phyloP scores from a whole-genome alignment of 192 early-diverging fungal species.

The Coemansia sp. region DNA sequence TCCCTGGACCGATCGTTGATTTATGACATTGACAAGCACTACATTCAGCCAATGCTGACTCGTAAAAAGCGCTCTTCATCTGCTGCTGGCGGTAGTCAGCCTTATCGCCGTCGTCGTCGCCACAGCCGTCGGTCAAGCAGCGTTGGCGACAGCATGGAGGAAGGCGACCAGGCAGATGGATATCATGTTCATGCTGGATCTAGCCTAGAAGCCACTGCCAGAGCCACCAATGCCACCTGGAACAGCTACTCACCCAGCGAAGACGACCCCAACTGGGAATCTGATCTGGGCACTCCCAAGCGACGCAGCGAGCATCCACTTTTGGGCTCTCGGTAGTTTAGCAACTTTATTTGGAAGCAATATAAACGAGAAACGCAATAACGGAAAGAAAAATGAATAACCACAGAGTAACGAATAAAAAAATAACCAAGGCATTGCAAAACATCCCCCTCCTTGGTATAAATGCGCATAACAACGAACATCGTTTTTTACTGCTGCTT shows the following conservation, averaged over 20 bases:
- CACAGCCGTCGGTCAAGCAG: background rate
- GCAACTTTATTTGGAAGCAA: background rate
- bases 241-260: too few relatives aligned
- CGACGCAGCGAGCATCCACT: too few relatives aligned
- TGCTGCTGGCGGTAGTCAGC: background rate
- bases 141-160: background rate
- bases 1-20: slow-evolving; percentile 48
- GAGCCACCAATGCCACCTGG: too few relatives aligned
- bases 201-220: too few relatives aligned
- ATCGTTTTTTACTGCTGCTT: slow-evolving; percentile 16
- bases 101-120: slow-evolving; percentile 3
- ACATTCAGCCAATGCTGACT: slow-evolving; percentile 42
- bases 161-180: background rate
- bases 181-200: background rate
- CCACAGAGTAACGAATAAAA: slow-evolving; percentile 1
- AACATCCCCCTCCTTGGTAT: background rate
- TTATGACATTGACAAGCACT: slow-evolving; percentile 43
- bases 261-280: too few relatives aligned
- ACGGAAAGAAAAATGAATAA: slow-evolving; percentile 10
- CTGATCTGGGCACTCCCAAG: too few relatives aligned
- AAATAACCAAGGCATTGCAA: background rate
- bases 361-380: slow-evolving; percentile 3
- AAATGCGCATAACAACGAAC: background rate
- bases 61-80: slow-evolving; percentile 6
- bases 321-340: too few relatives aligned